Base-by-base conservation (phyloP, 176 grass and related monocot species). In the Oryza nivara region DNA sequence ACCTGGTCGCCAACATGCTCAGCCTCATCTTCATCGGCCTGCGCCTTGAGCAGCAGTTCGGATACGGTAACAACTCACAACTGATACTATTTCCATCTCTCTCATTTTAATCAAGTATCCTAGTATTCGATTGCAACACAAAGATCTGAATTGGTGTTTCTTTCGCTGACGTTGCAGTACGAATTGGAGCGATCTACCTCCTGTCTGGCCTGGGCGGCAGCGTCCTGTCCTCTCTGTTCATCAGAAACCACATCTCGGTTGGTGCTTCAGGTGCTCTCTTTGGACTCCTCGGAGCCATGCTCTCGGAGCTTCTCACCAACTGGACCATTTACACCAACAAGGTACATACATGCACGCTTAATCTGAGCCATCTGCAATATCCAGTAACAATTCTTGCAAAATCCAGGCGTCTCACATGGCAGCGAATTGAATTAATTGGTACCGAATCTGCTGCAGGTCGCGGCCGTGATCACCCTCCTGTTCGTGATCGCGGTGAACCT, bases 281-380 rank as follows among this genome's bases (percentile, higher is more conserved):
- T 46, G 96, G 96, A 0, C 96, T 99, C 22, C 96, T 99, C 11
- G 93, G 96, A 23, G 93, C 93, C 41, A 99, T 99, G 96, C 88
- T 99, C 34, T 82, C 96, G 12, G 96, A 99, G 75, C 92, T 99
- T 15, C 41, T 99, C 63, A 77, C 88, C 73, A 99, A 99, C 84
- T 99, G 96, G 96, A 96, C 93, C 47, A 96, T 99, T 75, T 99
- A 99, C 78, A 92, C 88, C 6, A 99, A 99, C 85, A 99, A 99
- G 91, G 96, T 67, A 45, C 10, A 23, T 23, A 23, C 23, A 23
- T 23, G 23, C 43, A 32, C 30, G 2, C 30, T 32, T 32, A 32
- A 32, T 84, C 1, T 32, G 0, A 19, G 35, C 20, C 16, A 13
- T 22, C 11, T 68, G 5, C 26, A 41, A 15, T 14, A 4, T 10